phyloP scores from a whole-genome alignment of 495 filamentous ascomycete species.

The Xylaria venustula region DNA sequence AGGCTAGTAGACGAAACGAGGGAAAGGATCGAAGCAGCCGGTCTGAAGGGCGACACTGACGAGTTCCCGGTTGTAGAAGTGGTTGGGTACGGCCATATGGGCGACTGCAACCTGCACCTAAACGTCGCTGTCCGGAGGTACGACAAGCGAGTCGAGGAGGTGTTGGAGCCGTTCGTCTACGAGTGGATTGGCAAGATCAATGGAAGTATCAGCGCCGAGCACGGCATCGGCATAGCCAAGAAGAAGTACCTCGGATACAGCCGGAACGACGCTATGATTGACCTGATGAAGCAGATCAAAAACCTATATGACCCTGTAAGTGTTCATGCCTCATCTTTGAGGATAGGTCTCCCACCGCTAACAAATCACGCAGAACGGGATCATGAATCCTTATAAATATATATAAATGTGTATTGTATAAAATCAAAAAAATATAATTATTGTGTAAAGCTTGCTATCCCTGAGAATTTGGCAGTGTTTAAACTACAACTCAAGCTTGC shows the following conservation, averaged over 20 bases:
- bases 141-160: conserved; percentile 84
- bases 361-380: conserved; percentile 63
- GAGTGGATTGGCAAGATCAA: conserved; percentile 88
- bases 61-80: conserved; percentile 80
- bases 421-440: too few relatives aligned
- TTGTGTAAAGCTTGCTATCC: too few relatives aligned
- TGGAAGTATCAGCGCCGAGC: conserved; percentile 94
- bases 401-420: conserved; percentile 37
- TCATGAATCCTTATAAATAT: conserved; percentile 95
- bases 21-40: conserved; percentile 65
- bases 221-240: conserved; percentile 92
- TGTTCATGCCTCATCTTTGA: conserved; percentile 15
- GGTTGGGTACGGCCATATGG: conserved; percentile 98
- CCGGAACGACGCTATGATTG: conserved; percentile 78
- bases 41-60: conserved; percentile 75
- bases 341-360: conserved; percentile 2
- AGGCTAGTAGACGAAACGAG: conserved; percentile 80
- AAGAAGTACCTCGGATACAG: conserved; percentile 93
- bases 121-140: conserved; percentile 81
- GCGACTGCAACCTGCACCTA: conserved; percentile 90
- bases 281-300: conserved; percentile 93
- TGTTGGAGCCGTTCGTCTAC: conserved; percentile 91
- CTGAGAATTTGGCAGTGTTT: too few relatives aligned
- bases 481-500: too few relatives aligned
- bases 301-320: conserved; percentile 85